These are phyloP conservation scores for Polyporus arcularius DNA, from an alignment of 768 basidiomycete species.

Conservation along the genomic window DNA sequence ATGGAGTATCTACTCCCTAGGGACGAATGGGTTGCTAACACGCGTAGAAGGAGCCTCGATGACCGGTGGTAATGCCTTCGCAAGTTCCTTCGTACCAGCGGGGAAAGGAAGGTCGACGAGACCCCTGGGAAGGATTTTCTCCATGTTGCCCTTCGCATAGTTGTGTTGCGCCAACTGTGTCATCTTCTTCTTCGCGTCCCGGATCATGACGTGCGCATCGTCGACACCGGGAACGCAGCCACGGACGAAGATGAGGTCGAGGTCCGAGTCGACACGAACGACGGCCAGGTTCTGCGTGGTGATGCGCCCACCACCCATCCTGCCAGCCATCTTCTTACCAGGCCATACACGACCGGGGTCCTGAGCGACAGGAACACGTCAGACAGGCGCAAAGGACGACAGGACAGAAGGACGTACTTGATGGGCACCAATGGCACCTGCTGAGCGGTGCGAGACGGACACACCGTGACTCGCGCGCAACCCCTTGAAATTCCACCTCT, in stretches of 20 bases:
- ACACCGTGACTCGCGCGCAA: constrained; percentile 94
- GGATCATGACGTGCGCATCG: constrained; percentile 81
- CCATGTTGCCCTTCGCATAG: constrained; percentile 69
- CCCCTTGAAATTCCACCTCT: constrained; percentile 92
- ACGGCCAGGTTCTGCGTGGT: constrained; percentile 90
- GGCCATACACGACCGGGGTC: constrained; percentile 96
- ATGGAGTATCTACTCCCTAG: constrained; percentile 54
- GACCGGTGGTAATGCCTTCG: constrained; percentile 60
- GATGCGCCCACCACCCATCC: constrained; percentile 79
- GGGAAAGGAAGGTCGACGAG: constrained; percentile 90
- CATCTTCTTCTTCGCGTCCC: constrained; percentile 90
- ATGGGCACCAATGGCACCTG: constrained; percentile 92
- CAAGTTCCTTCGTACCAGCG: constrained; percentile 80
- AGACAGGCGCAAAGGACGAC: background rate
- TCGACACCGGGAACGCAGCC: constrained; percentile 93
- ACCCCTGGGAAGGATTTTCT: constrained; percentile 79
- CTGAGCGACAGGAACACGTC: constrained; percentile 41
- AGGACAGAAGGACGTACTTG: constrained; percentile 57
- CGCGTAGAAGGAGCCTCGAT: constrained; percentile 71
- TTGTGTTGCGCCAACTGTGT: constrained; percentile 59
- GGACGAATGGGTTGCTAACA: constrained; percentile 72
- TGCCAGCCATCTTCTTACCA: constrained; percentile 98
- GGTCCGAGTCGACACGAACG: constrained; percentile 79
- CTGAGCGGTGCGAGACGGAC: constrained; percentile 89
- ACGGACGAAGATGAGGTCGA: constrained; percentile 88